These are phyloP conservation scores for Boletus subparvulus DNA, from an alignment of 768 basidiomycete species.

Conservation along the genomic window DNA sequence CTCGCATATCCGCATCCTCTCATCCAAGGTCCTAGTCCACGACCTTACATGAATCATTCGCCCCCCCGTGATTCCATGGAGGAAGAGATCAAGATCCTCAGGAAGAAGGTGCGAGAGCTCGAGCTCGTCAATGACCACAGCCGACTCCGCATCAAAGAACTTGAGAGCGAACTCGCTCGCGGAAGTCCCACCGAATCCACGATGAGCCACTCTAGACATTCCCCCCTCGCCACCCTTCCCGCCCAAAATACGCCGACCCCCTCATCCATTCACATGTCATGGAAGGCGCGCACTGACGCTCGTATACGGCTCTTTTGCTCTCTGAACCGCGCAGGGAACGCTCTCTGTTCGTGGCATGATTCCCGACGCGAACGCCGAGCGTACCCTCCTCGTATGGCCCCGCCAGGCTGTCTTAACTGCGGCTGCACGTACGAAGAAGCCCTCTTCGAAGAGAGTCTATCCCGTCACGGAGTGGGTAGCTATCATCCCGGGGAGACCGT, in stretches of 20 bases:
- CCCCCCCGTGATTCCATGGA: constrained; percentile 33
- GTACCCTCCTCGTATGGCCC: constrained; percentile 78
- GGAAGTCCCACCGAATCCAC: constrained; percentile 28
- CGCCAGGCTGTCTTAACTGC: constrained; percentile 76
- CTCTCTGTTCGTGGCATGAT: constrained; percentile 89
- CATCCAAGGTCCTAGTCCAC: constrained; percentile 16
- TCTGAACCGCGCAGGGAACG: constrained; percentile 83
- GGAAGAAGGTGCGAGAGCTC: constrained; percentile 58
- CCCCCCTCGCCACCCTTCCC: constrained; percentile 15
- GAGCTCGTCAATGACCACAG: constrained; percentile 58
- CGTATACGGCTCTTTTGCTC: constrained; percentile 74
- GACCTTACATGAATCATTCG: constrained; percentile 21
- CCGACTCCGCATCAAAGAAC: constrained; percentile 45
- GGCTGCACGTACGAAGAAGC: constrained; percentile 85
- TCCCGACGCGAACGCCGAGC: constrained; percentile 78
- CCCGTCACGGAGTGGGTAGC: constrained; percentile 76
- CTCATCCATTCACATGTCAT: constrained; percentile 50
- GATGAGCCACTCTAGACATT: constrained; percentile 17
- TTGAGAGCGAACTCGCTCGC: constrained; percentile 46
- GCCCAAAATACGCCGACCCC: constrained; percentile 37
- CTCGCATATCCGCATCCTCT: constrained; percentile 20
- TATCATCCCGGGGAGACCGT: constrained; percentile 84
- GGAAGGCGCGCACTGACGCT: constrained; percentile 73
- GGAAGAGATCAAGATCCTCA: constrained; percentile 55
- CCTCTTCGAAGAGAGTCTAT: constrained; percentile 80